A percentile compares a stretch with the other conserved stretches of the same genome.
phyloP scores from a whole-genome alignment of 805 yeast species.

The Cyberlindnera sargentensis region DNA sequence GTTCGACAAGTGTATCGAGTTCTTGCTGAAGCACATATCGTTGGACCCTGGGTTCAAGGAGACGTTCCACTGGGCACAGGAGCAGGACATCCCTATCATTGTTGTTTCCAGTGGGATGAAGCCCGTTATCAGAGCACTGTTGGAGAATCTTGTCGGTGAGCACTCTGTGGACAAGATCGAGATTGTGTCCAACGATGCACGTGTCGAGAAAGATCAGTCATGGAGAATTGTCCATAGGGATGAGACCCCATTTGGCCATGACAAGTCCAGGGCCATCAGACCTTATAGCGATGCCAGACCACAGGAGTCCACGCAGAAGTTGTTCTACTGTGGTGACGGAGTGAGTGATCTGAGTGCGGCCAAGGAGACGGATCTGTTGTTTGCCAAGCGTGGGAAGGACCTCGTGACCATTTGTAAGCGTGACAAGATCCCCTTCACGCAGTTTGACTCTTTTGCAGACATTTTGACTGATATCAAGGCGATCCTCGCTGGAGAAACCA shows the following conservation, averaged over 20 bases:
- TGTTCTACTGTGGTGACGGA: conserved; percentile 97
- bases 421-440: conserved; percentile 78
- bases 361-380: conserved; percentile 84
- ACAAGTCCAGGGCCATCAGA: conserved; percentile 77
- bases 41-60: conserved; percentile 87
- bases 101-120: conserved; percentile 92
- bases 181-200: conserved; percentile 76
- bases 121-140: conserved; percentile 77
- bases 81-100: conserved; percentile 69
- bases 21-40: conserved; percentile 54
- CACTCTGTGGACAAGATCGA: conserved; percentile 66
- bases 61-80: conserved; percentile 74
- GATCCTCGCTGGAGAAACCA: conserved; percentile 40
- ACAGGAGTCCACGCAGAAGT: conserved; percentile 42
- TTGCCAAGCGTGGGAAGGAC: conserved; percentile 91
- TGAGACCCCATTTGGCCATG: conserved; percentile 89
- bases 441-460: conserved; percentile 70
- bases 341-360: conserved; percentile 95
- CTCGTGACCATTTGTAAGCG: conserved; percentile 76
- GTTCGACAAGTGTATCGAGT: conserved; percentile 74
- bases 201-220: conserved; percentile 42
- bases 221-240: conserved; percentile 89
- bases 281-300: conserved; percentile 27
- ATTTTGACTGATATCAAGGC: conserved; percentile 56
- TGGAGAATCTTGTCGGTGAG: conserved; percentile 67